A percentile compares a stretch with the other conserved stretches of the same genome.
Conservation (phyloP, 495 filamentous ascomycete genomes). For the Aspergillus biplanus region DNA sequence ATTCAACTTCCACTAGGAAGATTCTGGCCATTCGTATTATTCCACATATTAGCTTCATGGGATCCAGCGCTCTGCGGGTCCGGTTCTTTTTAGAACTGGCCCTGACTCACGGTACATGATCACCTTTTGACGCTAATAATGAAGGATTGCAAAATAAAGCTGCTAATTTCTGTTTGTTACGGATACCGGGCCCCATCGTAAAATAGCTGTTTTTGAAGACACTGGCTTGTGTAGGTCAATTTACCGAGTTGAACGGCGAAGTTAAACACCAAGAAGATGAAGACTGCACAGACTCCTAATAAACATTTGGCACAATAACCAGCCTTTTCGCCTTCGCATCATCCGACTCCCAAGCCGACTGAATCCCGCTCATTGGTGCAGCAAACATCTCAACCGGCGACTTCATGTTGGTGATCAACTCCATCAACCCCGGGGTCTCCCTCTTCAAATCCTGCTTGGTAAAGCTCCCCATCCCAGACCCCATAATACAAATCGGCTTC, state of each 20-base stretch:
- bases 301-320: conserved; percentile 7
- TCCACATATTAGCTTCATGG: background rate
- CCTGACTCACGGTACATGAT: no score
- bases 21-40: background rate
- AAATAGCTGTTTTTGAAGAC: no score
- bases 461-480: conserved; percentile 12
- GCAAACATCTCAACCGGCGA: conserved; percentile 1
- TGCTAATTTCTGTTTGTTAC: no score
- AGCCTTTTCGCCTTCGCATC: conserved; percentile 1
- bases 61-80: no score
- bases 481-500: conserved; percentile 15
- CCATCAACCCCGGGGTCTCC: conserved; percentile 7
- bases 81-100: no score
- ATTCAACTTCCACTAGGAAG: no score
- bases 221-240: no score
- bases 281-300: background rate
- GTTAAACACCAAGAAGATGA: no score
- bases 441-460: background rate
- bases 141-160: no score
- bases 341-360: conserved; percentile 10
- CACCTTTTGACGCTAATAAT: no score
- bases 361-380: background rate
- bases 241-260: no score
- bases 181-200: no score
- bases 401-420: background rate